These are phyloP conservation scores for Ceratobasidium sp. DNA, from an alignment of 1,284 basidiomycete genomes.

Conservation along the genomic window DNA sequence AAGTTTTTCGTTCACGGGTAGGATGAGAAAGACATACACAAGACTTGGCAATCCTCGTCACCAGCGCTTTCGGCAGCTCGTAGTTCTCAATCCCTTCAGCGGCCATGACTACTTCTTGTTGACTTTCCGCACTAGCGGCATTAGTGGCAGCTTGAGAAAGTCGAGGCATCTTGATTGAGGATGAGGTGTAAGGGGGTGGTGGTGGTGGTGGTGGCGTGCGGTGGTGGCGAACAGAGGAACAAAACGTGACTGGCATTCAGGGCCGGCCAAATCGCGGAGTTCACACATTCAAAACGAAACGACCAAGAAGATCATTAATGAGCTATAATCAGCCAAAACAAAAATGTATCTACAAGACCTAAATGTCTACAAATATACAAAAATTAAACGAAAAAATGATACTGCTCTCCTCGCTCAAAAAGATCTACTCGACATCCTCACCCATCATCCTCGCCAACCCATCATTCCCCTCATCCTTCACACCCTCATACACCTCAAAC, in stretches of 20 bases:
- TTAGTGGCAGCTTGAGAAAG: conserved; percentile 38
- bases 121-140: conserved; percentile 68
- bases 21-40: conserved; percentile 63
- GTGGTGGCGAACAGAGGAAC: background rate
- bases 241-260: background rate
- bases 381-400: conserved; percentile 8
- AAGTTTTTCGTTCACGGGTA: no score
- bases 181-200: background rate
- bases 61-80: conserved; percentile 84
- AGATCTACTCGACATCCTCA: conserved; percentile 56
- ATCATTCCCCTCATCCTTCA: conserved; percentile 77
- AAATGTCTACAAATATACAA: background rate
- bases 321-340: conserved; percentile 5
- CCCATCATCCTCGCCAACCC: conserved; percentile 79
- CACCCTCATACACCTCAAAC: conserved; percentile 88
- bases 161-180: conserved; percentile 14
- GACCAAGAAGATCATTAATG: background rate
- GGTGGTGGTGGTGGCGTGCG: background rate
- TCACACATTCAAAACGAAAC: no score
- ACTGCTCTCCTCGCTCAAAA: background rate
- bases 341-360: background rate
- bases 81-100: conserved; percentile 88
- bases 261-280: background rate
- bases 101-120: conserved; percentile 72
- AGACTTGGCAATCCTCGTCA: conserved; percentile 86